Evolutionary conservation across 2,329 filamentous ascomycete genomes (phyloP).

Genomic region (Fragosphaeria purpurea): DNA sequence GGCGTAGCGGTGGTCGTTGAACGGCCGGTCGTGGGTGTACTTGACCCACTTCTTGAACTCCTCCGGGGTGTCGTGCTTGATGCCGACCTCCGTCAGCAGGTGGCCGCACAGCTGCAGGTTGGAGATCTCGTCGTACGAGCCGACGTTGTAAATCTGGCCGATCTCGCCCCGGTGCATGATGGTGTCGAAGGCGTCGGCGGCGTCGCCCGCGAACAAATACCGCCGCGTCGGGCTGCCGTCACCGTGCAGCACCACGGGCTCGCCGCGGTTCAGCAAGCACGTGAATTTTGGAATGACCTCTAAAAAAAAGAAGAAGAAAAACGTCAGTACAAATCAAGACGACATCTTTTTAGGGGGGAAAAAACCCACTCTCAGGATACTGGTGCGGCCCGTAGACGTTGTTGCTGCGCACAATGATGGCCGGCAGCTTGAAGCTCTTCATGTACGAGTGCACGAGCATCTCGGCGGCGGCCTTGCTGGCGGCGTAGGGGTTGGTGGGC

Average conservation of each 20-base stretch:
- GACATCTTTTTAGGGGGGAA: too few species aligned
- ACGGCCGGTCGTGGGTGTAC: slow-evolving; percentile 68
- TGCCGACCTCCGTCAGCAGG: slow-evolving; percentile 53
- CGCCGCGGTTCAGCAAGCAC: slow-evolving; percentile 55
- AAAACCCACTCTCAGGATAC: slow-evolving; percentile 64
- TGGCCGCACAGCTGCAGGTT: slow-evolving; percentile 59
- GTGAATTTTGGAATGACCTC: slow-evolving; percentile 80
- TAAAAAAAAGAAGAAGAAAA: slow-evolving; percentile 21
- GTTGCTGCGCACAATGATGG: slow-evolving; percentile 72
- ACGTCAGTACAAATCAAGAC: background rate
- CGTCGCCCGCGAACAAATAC: slow-evolving; percentile 71
- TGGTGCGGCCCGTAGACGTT: slow-evolving; percentile 82
- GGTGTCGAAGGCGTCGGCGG: slow-evolving; percentile 72
- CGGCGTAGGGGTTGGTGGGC: slow-evolving; percentile 74
- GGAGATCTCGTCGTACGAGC: slow-evolving; percentile 66
- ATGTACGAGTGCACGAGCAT: slow-evolving; percentile 83
- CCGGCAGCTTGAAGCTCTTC: slow-evolving; percentile 71
- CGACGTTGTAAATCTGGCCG: slow-evolving; percentile 74
- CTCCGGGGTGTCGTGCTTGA: slow-evolving; percentile 38
- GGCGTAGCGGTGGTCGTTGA: slow-evolving; percentile 65
- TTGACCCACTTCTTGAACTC: slow-evolving; percentile 57
- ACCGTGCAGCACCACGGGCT: slow-evolving; percentile 64
- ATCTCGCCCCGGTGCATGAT: slow-evolving; percentile 68
- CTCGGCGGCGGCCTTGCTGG: slow-evolving; percentile 71
- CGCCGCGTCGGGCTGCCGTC: slow-evolving; percentile 64